Conservation (phyloP, 176 grass and related monocot genomes). For the Avena atlantica region DNA sequence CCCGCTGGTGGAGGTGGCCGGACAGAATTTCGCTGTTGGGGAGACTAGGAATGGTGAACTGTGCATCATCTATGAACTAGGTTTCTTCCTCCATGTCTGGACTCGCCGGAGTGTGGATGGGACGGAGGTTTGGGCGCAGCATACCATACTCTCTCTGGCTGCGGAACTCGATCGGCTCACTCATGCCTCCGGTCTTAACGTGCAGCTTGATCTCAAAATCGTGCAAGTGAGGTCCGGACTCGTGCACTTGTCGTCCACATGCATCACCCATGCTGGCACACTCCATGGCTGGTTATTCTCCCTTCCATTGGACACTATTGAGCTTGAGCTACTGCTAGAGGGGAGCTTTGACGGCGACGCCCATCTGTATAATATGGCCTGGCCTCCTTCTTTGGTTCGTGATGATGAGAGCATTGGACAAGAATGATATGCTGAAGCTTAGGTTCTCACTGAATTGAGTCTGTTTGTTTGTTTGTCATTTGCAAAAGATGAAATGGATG, state of each 20-base stretch:
- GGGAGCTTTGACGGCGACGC: neutral
- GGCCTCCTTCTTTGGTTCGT: constrained; percentile 14
- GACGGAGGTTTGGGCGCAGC: neutral
- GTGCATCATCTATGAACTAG: neutral
- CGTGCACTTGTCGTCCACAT: neutral
- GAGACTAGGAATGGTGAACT: neutral
- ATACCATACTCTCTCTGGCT: neutral
- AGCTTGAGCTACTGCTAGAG: neutral
- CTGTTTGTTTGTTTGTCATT: neutral
- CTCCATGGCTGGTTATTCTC: neutral
- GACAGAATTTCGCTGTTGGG: neutral
- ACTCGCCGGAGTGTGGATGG: neutral
- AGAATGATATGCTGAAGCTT: neutral
- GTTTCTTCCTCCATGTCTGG: neutral
- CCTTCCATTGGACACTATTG: neutral
- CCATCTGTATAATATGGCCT: neutral
- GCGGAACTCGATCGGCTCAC: neutral
- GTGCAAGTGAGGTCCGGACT: neutral
- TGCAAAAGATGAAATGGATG: neutral
- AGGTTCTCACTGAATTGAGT: neutral
- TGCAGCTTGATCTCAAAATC: neutral
- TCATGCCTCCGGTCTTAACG: neutral
- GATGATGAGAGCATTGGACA: neutral
- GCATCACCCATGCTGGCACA: neutral
- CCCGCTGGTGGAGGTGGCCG: neutral